Percentiles rank a stretch among this genome's conserved stretches.
Evolutionary conservation across 2,329 filamentous ascomycete species (phyloP).

Genomic region (Neurospora sp.): DNA sequence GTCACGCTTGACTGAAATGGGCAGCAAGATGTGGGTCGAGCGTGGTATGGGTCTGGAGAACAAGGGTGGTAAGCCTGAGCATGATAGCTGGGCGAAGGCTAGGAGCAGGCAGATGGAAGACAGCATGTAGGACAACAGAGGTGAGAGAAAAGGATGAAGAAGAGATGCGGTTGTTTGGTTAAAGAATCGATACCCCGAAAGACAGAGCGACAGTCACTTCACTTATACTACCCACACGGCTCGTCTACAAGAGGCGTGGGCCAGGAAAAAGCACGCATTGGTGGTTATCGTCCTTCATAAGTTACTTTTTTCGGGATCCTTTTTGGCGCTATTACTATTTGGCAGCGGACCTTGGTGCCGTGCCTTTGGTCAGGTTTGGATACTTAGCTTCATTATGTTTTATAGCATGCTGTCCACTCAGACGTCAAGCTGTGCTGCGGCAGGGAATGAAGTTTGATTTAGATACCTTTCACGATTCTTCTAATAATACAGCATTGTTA

Average conservation of each 20-base stretch:
- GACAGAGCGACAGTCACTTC: neutral
- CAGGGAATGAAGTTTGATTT: neutral
- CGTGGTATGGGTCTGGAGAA: slow-evolving; percentile 59
- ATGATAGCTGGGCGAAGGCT: slow-evolving; percentile 54
- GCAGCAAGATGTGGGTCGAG: slow-evolving; percentile 90
- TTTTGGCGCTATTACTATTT: neutral
- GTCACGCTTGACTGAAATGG: slow-evolving; percentile 82
- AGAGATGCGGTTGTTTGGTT: neutral
- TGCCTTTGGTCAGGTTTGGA: neutral
- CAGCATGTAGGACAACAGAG: slow-evolving; percentile 37
- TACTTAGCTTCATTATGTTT: neutral
- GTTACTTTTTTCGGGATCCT: neutral
- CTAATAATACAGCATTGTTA: neutral
- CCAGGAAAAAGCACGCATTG: neutral
- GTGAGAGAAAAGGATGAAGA: slow-evolving; percentile 8
- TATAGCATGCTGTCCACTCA: neutral
- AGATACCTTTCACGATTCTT: neutral
- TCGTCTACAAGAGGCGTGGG: neutral
- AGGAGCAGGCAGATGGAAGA: slow-evolving; percentile 60
- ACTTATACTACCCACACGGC: neutral
- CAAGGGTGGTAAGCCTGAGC: slow-evolving; percentile 54
- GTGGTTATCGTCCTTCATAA: neutral
- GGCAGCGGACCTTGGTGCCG: neutral
- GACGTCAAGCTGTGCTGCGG: neutral
- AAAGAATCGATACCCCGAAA: neutral